Evolutionary conservation across 805 yeast species (phyloP), one percentile per base, ranked within the genome.

Genomic region (Lipomyces kockii): DNA sequence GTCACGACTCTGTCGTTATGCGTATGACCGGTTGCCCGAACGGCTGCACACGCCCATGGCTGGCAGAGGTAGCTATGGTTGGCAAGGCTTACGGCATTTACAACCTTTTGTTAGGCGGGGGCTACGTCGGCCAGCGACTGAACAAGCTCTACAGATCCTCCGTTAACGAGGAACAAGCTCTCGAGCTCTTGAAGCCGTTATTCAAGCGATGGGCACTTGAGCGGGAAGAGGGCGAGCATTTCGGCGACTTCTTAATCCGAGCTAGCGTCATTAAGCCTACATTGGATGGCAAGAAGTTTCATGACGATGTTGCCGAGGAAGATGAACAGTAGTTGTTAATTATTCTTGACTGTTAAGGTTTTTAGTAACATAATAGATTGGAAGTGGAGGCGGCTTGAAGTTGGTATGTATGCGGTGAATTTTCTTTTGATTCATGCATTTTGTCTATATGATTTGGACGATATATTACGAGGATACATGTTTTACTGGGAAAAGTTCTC

Each of bases 21-120:
- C 88, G 98, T 82, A 93, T 94, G 98, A 94, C 98, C 37, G 98
- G 98, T 65, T 94, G 98, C 84, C 98, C 98, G 64, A 94, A 94
- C 79, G 98, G 98, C 74, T 94, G 98, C 83, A 94, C 98, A 27
- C 88, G 98, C 80, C 98, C 98, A 34, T 94, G 97, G 97, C 81
- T 94, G 61, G 98, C 98, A 4, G 98, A 94, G 79, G 87, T 94
- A 66, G 98, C 98, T 0, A 84, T 92, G 67, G 96, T 94, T 65
- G 98, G 98, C 79, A 94, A 94, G 79, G 97, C 98, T 0, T 87
- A 85, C 71, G 97, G 97, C 61, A 92, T 96, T 20, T 94, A 94
- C 81, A 94, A 94, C 80, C 84, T 94, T 80, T 84, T 93, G 91
- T 84, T 94, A 72, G 98, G 98, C 74, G 98, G 98, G 77, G 97